Evolutionary conservation across 169 alveolate species (phyloP).

Genomic region (Cyclospora cayetanensis): DNA sequence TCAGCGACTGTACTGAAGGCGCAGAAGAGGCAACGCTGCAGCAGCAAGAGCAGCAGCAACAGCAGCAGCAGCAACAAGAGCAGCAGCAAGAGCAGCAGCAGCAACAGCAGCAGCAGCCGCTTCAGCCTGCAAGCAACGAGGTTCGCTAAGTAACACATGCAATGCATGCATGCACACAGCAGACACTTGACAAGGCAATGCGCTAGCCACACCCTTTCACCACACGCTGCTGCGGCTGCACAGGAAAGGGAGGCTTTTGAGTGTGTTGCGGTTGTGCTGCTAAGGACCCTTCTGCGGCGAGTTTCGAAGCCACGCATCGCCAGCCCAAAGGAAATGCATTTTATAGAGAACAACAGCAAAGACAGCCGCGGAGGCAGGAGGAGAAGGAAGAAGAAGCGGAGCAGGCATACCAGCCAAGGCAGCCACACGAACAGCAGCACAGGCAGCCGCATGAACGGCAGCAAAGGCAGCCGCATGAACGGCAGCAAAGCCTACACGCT

Average conservation of each 20-base stretch:
- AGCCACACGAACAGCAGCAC: neutral
- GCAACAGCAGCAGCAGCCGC: neutral
- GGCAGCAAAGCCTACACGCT: constrained; percentile 3
- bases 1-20: neutral
- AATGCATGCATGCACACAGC: too few species aligned
- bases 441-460: neutral
- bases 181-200: too few species aligned
- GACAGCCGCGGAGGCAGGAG: neutral
- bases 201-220: too few species aligned
- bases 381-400: neutral
- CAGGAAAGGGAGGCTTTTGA: too few species aligned
- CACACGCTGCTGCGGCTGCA: too few species aligned
- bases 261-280: too few species aligned
- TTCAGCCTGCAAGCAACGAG: too few species aligned
- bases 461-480: neutral
- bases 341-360: neutral
- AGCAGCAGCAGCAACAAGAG: neutral
- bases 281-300: too few species aligned
- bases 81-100: constrained; percentile 12
- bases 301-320: too few species aligned
- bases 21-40: neutral
- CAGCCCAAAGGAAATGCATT: too few species aligned
- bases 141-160: too few species aligned
- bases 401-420: neutral
- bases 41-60: neutral